phyloP scores from a whole-genome alignment of 495 filamentous ascomycete species.

The Neurospora sp. region DNA sequence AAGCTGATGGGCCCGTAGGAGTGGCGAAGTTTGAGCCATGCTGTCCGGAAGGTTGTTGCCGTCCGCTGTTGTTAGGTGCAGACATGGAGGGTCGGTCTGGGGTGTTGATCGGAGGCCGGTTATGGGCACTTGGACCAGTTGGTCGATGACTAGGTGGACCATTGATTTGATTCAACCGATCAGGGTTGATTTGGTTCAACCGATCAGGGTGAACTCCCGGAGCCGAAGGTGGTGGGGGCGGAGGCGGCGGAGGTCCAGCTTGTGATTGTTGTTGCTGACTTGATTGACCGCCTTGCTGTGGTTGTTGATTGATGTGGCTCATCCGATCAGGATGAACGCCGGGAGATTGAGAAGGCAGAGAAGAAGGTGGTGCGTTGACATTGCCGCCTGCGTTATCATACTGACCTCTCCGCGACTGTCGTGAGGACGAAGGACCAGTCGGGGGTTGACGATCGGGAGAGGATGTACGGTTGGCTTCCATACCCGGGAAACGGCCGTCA shows the following conservation, averaged over 20 bases:
- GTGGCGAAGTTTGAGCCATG: slow-evolving; percentile 25
- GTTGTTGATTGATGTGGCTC: slow-evolving; percentile 22
- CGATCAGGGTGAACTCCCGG: slow-evolving; percentile 7
- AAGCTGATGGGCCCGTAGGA: slow-evolving; percentile 38
- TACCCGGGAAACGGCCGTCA: slow-evolving; percentile 24
- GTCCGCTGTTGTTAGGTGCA: slow-evolving; percentile 11
- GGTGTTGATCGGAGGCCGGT: slow-evolving; percentile 23
- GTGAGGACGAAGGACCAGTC: slow-evolving; percentile 37
- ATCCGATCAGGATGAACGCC: slow-evolving; percentile 37
- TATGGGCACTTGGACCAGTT: slow-evolving; percentile 12
- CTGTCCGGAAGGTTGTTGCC: slow-evolving; percentile 14
- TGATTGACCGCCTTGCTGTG: neutral
- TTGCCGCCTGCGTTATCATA: slow-evolving; percentile 17
- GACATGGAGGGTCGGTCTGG: slow-evolving; percentile 25
- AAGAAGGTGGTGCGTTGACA: slow-evolving; percentile 19
- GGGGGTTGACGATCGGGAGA: slow-evolving; percentile 39
- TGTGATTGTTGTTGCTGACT: slow-evolving; percentile 7
- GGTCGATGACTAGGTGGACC: slow-evolving; percentile 7
- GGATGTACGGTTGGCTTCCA: slow-evolving; percentile 26
- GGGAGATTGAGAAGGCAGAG: slow-evolving; percentile 14
- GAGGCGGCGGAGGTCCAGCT: slow-evolving; percentile 6
- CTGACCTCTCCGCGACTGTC: slow-evolving; percentile 26
- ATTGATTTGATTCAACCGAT: slow-evolving; percentile 33
- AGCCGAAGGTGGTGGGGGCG: slow-evolving; percentile 15
- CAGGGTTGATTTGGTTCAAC: slow-evolving; percentile 35